A percentile compares a stretch with the other conserved stretches of the same genome.
Conservation (phyloP, 306 rosid species). For the Quercus bicolor region DNA sequence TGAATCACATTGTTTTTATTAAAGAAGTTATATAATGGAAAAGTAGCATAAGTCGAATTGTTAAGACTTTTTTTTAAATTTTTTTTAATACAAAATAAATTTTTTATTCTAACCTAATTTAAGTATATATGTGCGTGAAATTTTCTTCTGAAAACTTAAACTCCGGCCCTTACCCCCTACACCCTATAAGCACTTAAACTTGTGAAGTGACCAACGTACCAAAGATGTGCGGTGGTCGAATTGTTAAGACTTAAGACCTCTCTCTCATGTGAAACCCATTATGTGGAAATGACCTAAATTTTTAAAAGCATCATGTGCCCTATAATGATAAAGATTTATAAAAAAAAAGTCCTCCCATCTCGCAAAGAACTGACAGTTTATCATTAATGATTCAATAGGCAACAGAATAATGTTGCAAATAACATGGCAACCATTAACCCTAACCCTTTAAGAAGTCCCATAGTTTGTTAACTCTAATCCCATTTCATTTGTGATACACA, state of each 20-base stretch:
- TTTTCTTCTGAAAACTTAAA: accelerated
- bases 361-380: background rate
- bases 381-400: background rate
- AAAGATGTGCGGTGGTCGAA: no score
- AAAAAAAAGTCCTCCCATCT: background rate
- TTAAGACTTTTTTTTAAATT: no score
- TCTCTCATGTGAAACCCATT: background rate
- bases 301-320: background rate
- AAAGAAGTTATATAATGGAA: background rate
- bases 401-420: slow-evolving; percentile 16
- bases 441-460: background rate
- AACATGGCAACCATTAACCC: background rate
- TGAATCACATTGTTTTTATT: background rate
- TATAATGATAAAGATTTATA: background rate
- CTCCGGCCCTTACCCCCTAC: accelerated
- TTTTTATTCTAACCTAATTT: no score
- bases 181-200: accelerated
- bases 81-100: no score
- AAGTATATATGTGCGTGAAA: no score
- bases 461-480: background rate
- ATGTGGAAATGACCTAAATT: background rate
- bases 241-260: background rate
- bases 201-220: accelerated
- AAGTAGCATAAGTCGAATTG: background rate
- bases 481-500: background rate